Conservation (phyloP, 305 asterid species). For the Fraxinus greggii region DNA sequence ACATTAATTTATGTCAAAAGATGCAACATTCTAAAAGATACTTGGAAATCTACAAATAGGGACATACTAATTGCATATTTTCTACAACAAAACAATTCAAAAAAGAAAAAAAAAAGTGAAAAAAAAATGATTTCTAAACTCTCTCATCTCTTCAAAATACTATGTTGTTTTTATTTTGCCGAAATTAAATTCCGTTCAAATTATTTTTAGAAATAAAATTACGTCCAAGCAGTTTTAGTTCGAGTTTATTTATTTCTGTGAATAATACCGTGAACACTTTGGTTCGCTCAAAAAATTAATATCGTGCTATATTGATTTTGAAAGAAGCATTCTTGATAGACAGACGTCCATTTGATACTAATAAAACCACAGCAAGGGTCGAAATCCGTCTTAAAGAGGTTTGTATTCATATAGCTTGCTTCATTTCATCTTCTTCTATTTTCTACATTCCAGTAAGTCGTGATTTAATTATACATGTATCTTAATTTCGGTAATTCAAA, state of each 20-base stretch:
- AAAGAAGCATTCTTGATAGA: not conserved
- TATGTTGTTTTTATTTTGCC: too few species aligned
- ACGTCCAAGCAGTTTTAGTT: not conserved
- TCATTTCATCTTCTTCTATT: too few species aligned
- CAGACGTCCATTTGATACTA: too few species aligned
- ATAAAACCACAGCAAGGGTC: accelerated
- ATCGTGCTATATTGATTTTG: not conserved
- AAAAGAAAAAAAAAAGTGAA: too few species aligned
- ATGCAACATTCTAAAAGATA: too few species aligned
- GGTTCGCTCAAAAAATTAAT: not conserved
- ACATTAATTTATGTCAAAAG: not conserved
- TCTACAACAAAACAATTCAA: not conserved
- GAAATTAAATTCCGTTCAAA: not conserved
- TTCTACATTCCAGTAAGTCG: not conserved
- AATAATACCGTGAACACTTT: too few species aligned
- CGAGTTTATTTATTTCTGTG: not conserved
- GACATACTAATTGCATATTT: too few species aligned
- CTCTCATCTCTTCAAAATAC: not conserved
- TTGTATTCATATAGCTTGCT: too few species aligned
- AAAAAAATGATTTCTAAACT: not conserved
- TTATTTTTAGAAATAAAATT: too few species aligned
- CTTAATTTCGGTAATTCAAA: too few species aligned
- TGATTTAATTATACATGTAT: not conserved
- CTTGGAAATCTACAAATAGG: not conserved
- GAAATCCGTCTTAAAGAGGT: not conserved